These are phyloP conservation scores for Gracilariopsis chorda DNA, from an alignment of 23 red algal genomes.

Conservation along the genomic window DNA sequence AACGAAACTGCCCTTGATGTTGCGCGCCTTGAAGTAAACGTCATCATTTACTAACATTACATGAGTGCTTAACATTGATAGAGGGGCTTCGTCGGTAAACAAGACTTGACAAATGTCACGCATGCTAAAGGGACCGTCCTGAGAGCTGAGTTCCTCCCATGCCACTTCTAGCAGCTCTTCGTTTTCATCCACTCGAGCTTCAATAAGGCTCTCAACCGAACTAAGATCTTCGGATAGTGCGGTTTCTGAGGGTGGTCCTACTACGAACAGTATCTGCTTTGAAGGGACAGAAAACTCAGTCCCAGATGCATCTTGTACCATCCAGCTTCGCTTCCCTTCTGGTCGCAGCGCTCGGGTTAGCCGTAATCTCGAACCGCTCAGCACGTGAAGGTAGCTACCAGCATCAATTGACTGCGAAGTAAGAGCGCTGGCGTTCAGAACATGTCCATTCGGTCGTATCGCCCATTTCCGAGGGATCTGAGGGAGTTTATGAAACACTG, in stretches of 20 bases:
- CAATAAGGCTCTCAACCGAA: background rate
- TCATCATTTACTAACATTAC: slow-evolving; percentile 36
- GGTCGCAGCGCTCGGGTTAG: slow-evolving; percentile 27
- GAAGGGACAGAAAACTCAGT: slow-evolving; percentile 28
- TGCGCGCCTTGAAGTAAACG: slow-evolving; percentile 32
- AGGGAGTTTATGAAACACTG: too few relatives aligned
- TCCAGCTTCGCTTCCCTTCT: slow-evolving; percentile 77
- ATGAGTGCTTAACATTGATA: slow-evolving; percentile 46
- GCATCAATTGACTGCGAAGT: background rate
- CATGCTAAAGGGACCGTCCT: background rate
- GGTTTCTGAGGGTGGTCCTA: background rate
- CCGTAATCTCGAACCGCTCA: background rate
- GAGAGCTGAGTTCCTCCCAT: slow-evolving; percentile 37
- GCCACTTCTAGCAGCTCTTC: slow-evolving; percentile 47
- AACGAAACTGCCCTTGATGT: slow-evolving; percentile 28
- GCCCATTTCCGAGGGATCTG: too few relatives aligned
- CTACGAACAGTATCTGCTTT: slow-evolving; percentile 54
- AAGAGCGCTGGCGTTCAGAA: too few relatives aligned
- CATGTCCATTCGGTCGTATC: too few relatives aligned
- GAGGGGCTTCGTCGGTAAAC: background rate
- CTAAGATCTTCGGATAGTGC: background rate
- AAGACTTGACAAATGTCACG: background rate
- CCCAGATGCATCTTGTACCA: slow-evolving; percentile 34
- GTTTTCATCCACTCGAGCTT: background rate
- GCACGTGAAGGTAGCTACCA: background rate